phyloP scores from a whole-genome alignment of 2,329 filamentous ascomycete genomes.

The Verticillium longisporum region DNA sequence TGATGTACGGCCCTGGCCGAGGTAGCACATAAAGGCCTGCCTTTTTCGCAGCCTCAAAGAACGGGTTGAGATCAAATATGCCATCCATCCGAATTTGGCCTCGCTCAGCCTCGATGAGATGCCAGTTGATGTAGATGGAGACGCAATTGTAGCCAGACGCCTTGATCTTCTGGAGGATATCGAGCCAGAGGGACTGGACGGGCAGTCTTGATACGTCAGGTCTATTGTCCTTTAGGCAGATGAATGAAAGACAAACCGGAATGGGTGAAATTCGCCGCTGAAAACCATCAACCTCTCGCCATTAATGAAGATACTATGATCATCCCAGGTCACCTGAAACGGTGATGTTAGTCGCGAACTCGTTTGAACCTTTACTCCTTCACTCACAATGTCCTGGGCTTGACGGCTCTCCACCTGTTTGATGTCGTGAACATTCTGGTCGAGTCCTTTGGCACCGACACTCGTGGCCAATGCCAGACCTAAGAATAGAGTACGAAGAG shows the following conservation, averaged over 20 bases:
- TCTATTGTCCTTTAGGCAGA: background rate
- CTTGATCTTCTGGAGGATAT: slow-evolving; percentile 78
- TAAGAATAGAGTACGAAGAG: slow-evolving; percentile 4
- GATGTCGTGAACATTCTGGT: background rate
- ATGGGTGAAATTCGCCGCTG: slow-evolving; percentile 69
- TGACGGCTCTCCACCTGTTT: background rate
- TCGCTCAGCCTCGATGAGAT: slow-evolving; percentile 64
- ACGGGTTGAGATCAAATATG: slow-evolving; percentile 64
- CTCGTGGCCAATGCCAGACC: slow-evolving; percentile 3
- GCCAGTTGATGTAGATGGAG: slow-evolving; percentile 77
- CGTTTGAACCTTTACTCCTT: background rate
- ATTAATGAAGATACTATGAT: slow-evolving; percentile 62
- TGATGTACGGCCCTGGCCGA: slow-evolving; percentile 67
- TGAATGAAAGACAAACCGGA: slow-evolving; percentile 18
- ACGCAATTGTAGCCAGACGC: slow-evolving; percentile 73
- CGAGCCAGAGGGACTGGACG: slow-evolving; percentile 48
- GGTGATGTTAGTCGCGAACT: background rate
- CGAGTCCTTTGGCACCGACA: background rate
- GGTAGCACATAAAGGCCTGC: slow-evolving; percentile 74
- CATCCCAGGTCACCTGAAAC: slow-evolving; percentile 59
- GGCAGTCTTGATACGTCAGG: slow-evolving; percentile 20
- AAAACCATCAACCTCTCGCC: slow-evolving; percentile 67
- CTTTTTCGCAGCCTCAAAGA: slow-evolving; percentile 67
- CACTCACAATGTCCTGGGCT: slow-evolving; percentile 18
- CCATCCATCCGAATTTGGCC: slow-evolving; percentile 65